These are phyloP conservation scores for Phytopythium mirpurense DNA, from an alignment of 352 stramenopile species.

Conservation along the genomic window DNA sequence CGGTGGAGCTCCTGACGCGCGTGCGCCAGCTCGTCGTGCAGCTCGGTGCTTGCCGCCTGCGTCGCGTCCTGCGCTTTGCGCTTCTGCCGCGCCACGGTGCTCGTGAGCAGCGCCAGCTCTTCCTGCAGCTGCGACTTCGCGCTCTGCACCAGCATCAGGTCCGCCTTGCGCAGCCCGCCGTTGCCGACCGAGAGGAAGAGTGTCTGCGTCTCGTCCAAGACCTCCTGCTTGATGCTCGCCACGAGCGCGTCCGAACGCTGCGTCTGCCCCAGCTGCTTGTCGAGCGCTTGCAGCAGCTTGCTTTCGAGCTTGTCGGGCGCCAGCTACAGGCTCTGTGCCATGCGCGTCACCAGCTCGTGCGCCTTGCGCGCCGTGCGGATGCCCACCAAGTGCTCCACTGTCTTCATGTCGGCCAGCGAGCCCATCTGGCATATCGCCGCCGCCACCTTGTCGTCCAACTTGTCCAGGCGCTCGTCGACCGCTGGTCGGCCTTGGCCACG, in stretches of 20 bases:
- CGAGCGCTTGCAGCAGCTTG: conserved; percentile 44
- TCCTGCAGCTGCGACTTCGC: conserved; percentile 58
- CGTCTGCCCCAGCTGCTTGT: conserved; percentile 38
- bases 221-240: conserved; percentile 42
- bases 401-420: conserved; percentile 52
- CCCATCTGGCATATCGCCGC: conserved; percentile 46
- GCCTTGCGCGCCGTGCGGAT: conserved; percentile 63
- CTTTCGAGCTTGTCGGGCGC: conserved; percentile 66
- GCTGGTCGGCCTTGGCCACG: conserved; percentile 35
- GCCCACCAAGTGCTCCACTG: conserved; percentile 58
- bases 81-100: conserved; percentile 54
- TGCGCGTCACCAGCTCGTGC: conserved; percentile 61
- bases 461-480: conserved; percentile 53
- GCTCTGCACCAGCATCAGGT: conserved; percentile 48
- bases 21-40: conserved; percentile 51
- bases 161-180: conserved; percentile 36
- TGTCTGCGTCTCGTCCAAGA: conserved; percentile 55
- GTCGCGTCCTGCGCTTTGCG: conserved; percentile 59
- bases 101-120: conserved; percentile 47
- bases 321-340: conserved; percentile 48
- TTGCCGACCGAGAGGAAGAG: conserved; percentile 20
- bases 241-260: conserved; percentile 52
- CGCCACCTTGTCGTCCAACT: conserved; percentile 46
- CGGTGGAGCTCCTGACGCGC: conserved; percentile 51
- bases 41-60: conserved; percentile 21